Conservation (phyloP, 163 green algal species). For the Coccomyxa subellipsoidea region DNA sequence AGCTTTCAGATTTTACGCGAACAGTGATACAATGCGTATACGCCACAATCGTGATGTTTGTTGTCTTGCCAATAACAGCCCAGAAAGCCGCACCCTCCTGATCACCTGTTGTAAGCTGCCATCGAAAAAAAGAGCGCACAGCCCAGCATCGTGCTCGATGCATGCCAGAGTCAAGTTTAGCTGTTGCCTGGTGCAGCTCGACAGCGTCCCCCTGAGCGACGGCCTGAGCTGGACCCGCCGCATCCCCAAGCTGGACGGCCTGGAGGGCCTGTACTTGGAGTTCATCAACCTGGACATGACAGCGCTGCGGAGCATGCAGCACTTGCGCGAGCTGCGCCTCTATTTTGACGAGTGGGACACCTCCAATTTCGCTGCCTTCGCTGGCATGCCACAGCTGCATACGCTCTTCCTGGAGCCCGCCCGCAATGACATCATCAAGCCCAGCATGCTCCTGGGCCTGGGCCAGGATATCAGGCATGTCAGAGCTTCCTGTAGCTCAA, state of each 20-base stretch:
- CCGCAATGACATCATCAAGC: neutral
- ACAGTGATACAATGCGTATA: neutral
- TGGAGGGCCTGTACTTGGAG: neutral
- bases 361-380: neutral
- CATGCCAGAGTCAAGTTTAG: neutral
- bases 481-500: too few relatives aligned
- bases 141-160: too few relatives aligned
- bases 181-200: neutral
- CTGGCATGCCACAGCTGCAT: neutral
- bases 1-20: neutral
- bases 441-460: neutral
- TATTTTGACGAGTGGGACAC: neutral
- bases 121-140: too few relatives aligned
- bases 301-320: neutral
- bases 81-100: too few relatives aligned
- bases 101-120: too few relatives aligned
- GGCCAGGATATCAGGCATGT: neutral
- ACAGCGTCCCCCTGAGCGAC: neutral
- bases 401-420: neutral
- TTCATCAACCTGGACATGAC: neutral
- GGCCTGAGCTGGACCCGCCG: neutral
- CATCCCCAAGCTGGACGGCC: neutral
- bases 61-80: too few relatives aligned
- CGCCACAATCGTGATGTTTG: neutral
- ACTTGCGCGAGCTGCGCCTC: neutral